Evolutionary conservation across 2,329 filamentous ascomycete species (phyloP), one percentile per base, ranked within the genome.

Genomic region (Lojkania enalia): DNA sequence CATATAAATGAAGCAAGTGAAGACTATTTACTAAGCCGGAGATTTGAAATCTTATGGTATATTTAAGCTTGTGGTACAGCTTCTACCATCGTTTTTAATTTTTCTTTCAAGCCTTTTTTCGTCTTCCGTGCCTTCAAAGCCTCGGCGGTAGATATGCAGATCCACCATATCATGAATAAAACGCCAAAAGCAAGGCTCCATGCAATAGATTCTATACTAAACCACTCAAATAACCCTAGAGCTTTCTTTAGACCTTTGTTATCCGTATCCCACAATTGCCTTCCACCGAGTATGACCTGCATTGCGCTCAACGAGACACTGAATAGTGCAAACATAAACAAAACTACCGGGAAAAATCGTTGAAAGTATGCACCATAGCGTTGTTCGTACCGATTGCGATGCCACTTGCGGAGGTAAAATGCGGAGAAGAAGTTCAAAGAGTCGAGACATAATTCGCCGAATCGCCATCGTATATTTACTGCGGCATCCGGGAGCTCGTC

Each of bases 241-340:
- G 44, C 45, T 39, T 20, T 55, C 39, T 49, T 53, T 9, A 56
- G 27, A 2, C 46, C 50, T 21, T 49, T 44, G n/a, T 54, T 53
- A 2, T 56, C 48, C 3, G 50, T 55, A 9, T 49, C 49, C 43
- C 35, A 37, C 29, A 56, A 13, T 16, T 53, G 48, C 20, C 35
- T 46, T 4, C 44, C 56, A 11, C 20, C 51, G 11, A 57, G 21
- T 31, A 58, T 55, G 31, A 61, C 54, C 19, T 59, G 56, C 56
- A 59, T 59, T 1, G 54, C 54, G 27, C 47, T 58, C 37, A 59
- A 38, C 5, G 54, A 36, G 4, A 59, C 47, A 29, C 54, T 56
- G 2, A 59, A 49, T 9, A 52, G 13, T 11, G 56, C 54, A 32
- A 58, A 58, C n/a, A 53, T 47, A 32, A 59, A 57, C 11, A 57